Conservation (phyloP, 805 yeast species). For the Zygosaccharomyces pseudorouxii region DNA sequence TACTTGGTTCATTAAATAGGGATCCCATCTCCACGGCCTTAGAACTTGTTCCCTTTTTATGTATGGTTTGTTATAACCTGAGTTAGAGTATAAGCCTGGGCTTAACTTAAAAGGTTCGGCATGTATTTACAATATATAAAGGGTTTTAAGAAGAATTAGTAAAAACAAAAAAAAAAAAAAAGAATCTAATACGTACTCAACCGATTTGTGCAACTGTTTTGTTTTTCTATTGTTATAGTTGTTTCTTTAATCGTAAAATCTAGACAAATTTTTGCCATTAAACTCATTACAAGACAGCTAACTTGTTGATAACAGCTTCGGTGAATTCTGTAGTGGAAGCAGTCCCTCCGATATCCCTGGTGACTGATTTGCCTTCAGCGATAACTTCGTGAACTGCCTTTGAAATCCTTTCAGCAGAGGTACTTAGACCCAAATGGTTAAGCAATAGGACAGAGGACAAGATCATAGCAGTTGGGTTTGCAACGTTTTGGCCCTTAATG, state of each 20-base stretch:
- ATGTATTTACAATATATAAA: slow-evolving; percentile 1
- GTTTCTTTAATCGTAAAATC: background rate
- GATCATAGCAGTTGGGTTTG: slow-evolving; percentile 98
- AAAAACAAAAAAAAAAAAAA: background rate
- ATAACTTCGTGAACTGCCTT: slow-evolving; percentile 86
- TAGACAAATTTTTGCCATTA: slow-evolving; percentile 2
- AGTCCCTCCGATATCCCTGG: slow-evolving; percentile 89
- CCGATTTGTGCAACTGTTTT: background rate
- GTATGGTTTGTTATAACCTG: background rate
- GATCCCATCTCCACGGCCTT: slow-evolving; percentile 11
- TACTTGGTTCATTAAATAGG: slow-evolving; percentile 35
- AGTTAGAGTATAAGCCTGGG: background rate
- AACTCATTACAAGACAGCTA: slow-evolving; percentile 28
- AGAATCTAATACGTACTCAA: background rate
- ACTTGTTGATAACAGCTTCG: slow-evolving; percentile 75
- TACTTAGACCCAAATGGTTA: slow-evolving; percentile 89
- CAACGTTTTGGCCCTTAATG: slow-evolving; percentile 88
- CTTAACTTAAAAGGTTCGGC: background rate
- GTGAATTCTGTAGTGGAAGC: slow-evolving; percentile 92
- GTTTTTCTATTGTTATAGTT: background rate
- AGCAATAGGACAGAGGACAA: slow-evolving; percentile 86
- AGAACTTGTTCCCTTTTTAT: background rate
- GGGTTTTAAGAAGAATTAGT: background rate
- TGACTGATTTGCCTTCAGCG: slow-evolving; percentile 79
- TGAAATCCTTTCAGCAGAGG: slow-evolving; percentile 79